A percentile compares a stretch with the other conserved stretches of the same genome.
Evolutionary conservation across 306 rosid genomes (phyloP).

Genomic region (Trichosanthes truncata): DNA sequence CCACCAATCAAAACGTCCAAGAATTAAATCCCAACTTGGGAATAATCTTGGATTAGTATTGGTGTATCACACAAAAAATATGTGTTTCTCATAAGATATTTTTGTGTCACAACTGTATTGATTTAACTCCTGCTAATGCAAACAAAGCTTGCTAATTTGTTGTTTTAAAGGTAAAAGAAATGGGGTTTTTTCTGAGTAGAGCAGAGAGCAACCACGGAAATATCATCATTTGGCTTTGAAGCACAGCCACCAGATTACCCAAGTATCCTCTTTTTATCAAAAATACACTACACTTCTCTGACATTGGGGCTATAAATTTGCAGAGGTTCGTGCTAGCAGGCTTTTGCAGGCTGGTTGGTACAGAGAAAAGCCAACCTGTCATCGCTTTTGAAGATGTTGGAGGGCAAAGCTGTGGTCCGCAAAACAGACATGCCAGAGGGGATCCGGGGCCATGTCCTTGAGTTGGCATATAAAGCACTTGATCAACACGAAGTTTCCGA

Average conservation of each 20-base stretch:
- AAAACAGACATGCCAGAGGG: slow-evolving; percentile 49
- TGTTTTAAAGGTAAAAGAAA: neutral
- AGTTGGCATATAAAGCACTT: slow-evolving; percentile 53
- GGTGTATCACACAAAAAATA: neutral
- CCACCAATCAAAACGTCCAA: slow-evolving; percentile 6
- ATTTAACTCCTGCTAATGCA: slow-evolving; percentile 5
- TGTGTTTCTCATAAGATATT: neutral
- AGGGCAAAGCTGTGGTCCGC: slow-evolving; percentile 57
- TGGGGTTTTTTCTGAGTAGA: neutral
- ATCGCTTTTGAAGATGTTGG: slow-evolving; percentile 40
- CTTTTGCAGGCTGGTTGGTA: slow-evolving; percentile 8
- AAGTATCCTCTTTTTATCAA: neutral
- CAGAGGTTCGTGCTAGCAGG: neutral
- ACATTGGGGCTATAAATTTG: neutral
- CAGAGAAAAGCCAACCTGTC: neutral
- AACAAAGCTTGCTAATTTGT: slow-evolving; percentile 1
- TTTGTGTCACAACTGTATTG: slow-evolving; percentile 8
- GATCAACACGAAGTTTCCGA: slow-evolving; percentile 55
- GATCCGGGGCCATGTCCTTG: slow-evolving; percentile 48
- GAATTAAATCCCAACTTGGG: neutral
- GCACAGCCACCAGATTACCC: slow-evolving; percentile 5
- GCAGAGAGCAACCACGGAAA: neutral
- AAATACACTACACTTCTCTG: neutral
- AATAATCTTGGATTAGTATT: neutral
- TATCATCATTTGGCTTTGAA: slow-evolving; percentile 10